Base-by-base conservation (phyloP, 108 stramenopile genomes). In the Pinguiococcus pyrenoidosus region DNA sequence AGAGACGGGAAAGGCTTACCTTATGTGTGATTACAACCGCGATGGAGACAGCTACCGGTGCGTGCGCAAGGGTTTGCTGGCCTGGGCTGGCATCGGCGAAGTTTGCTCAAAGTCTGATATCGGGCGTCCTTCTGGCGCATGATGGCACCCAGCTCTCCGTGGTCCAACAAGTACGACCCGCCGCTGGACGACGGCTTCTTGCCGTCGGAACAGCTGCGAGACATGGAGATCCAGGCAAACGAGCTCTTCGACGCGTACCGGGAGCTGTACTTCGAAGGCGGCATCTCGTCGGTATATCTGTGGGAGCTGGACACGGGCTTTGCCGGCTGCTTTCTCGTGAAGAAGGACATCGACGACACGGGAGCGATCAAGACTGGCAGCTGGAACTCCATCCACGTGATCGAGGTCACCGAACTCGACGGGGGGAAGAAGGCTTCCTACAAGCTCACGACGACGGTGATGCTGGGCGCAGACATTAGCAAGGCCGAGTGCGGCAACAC, bases 361-460 rank as follows among this genome's bases (percentile, higher is more conserved):
- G 74, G 29, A 30, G 64, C 39, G 25, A 43, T 64, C 0, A 8
- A 29, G 23, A 40, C 44, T 20, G 76, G 73, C 4, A 35, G 56
- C 42, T 96, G 95, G 95, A 80, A 92, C 56, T 79, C 78, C 46
- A 80, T 84, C 23, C 89, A 93, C 64, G 64, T 87, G 8, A 78
- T 93, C 2, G 76, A 83, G 54, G 84, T 85, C 32, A 60, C 44
- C 28, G 49, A 2, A 33, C 29, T 18, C 33, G 48, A 43, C 44
- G 60, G 28, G 54, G 75, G 45, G 21, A 49, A 34, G 29, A 40
- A 44, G 59, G 78, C 66, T 8, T 66, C 39, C 42, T 96, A 76
- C 61, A 72, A 71, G 25, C 32, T 87, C n/a, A 78, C 83, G 32
- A 85, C 88, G 4, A 82, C 87, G 4, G 74, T 96, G 21, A 66